Evolutionary conservation across 768 basidiomycete species (phyloP), one percentile per base, ranked within the genome.

Genomic region (Lactarius sp.): DNA sequence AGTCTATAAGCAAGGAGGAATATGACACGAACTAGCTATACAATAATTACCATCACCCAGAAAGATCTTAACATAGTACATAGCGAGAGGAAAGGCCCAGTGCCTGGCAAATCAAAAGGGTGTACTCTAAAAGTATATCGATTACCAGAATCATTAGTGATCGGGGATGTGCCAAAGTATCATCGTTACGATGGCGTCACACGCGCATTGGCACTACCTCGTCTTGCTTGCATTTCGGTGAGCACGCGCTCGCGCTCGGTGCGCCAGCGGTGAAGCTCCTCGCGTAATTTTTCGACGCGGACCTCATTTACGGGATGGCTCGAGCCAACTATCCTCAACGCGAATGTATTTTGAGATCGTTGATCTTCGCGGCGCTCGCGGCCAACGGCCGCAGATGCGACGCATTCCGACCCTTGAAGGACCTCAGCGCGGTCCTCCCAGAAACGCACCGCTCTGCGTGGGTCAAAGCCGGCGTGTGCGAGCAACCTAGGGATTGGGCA

Each of bases 391-490:
- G 58, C 63, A 6, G 58, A 64, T 18, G 63, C 63, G 53, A 64
- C 39, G 73, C 84, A 85, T 63, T 87, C 83, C 9, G 77, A 69
- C 27, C 60, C 74, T 37, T 73, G 70, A 47, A 74, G 68, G 12
- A 60, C 60, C 27, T 77, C 76, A 27, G 78, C 73, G 52, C 85
- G 79, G 47, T 77, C 74, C 71, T 92, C 85, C 92, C 95, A 98
- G 73, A 97, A 96, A 14, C 76, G 77, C 50, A 94, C 80, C 7
- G 96, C 91, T 52, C 79, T 77, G 41, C 87, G 83, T 3, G 95
- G 90, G 75, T 97, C 92, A 71, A 90, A 98, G 6, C 94, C 92
- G 0, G 95, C 89, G 71, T 93, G 83, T 0, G 95, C 93, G 41
- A 99, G 84, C n/a, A 99, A 78, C 65, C 94, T 94, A 60, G 16